Base-by-base conservation (phyloP, 1,284 basidiomycete genomes). In the Naganishia sp. region DNA sequence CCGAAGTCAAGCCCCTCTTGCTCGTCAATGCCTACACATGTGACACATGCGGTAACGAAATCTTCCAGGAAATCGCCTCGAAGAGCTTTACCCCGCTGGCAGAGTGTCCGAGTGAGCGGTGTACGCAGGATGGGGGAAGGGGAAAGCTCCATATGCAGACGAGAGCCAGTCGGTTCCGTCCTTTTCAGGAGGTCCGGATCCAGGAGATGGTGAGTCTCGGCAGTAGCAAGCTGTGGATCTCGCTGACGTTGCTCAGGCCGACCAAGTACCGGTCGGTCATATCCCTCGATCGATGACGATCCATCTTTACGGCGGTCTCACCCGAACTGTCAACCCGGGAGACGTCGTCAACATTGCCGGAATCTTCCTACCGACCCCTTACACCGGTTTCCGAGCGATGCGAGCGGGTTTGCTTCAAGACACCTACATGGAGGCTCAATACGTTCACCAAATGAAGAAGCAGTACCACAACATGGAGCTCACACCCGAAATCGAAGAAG, bases 251-350 rank as follows among this genome's bases (percentile, higher is more conserved):
- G 64, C 65, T 64, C 71, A 94, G 91, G 91, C 96, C 28, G 96
- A 99, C 76, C 96, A 99, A 87, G 96, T 99, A 0, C 96, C 96
- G 25, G 94, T 99, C 44, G 96, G 96, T 3, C 96, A 99, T 78
- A 99, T 99, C 68, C 96, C 96, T 39, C 89, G 96, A 44, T 94
- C 94, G 2, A 99, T 98, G 96, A 94, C 94, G 0, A 81, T 98
- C 36, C 94, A 99, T 77, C 84, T 99, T 45, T 88, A 92, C 72
- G 96, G 96, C 15, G 88, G 86, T 65, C 84, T 97, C 52, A 95
- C 94, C 4, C 89, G 96, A 46, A 83, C 86, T 55, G 89, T 98
- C 87, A 96, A 90, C 74, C 96, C 96, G 0, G 96, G 96, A 36
- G 96, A 99, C 75, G 89, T 97, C 31, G 90, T 98, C 44, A 88